A percentile compares a stretch with the other conserved stretches of the same genome.
Conservation (phyloP, 2,329 filamentous ascomycete species). For the Fusarium lyarnte region DNA sequence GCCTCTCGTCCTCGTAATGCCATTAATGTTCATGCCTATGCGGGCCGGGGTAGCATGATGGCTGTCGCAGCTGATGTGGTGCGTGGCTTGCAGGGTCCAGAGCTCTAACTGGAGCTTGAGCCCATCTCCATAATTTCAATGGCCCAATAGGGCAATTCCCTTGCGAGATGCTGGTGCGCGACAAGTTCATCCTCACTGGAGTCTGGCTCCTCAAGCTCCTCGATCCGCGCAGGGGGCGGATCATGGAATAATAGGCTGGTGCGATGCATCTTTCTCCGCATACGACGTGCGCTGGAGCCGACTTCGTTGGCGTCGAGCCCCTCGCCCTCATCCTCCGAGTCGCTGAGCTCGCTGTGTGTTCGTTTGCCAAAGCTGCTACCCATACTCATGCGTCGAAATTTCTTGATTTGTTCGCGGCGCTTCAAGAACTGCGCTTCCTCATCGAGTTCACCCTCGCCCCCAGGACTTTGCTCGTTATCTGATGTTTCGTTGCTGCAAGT, state of each 20-base stretch:
- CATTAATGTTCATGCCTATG: conserved; percentile 41
- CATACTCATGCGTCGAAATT: conserved; percentile 58
- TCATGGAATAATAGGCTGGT: conserved; percentile 61
- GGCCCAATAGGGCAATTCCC: conserved; percentile 61
- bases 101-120: conserved; percentile 42
- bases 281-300: conserved; percentile 59
- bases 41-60: conserved; percentile 26
- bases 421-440: conserved; percentile 52
- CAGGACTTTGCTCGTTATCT: conserved; percentile 49
- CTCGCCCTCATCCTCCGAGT: conserved; percentile 56
- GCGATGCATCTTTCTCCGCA: conserved; percentile 58
- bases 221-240: conserved; percentile 60
- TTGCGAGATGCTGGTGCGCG: conserved; percentile 55
- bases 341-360: conserved; percentile 63
- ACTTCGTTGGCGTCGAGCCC: conserved; percentile 54
- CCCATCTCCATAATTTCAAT: conserved; percentile 63
- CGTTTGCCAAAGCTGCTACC: conserved; percentile 66
- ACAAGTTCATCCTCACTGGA: conserved; percentile 57
- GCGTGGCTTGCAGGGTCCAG: conserved; percentile 4
- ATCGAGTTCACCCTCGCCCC: conserved; percentile 50
- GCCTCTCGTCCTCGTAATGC: conserved; percentile 38
- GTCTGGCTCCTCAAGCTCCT: conserved; percentile 63
- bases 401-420: conserved; percentile 55
- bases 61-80: conserved; percentile 27
- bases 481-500: conserved; percentile 54